These are phyloP conservation scores for Penicillium sp. DNA, from an alignment of 2,329 filamentous ascomycete species.

Conservation along the genomic window DNA sequence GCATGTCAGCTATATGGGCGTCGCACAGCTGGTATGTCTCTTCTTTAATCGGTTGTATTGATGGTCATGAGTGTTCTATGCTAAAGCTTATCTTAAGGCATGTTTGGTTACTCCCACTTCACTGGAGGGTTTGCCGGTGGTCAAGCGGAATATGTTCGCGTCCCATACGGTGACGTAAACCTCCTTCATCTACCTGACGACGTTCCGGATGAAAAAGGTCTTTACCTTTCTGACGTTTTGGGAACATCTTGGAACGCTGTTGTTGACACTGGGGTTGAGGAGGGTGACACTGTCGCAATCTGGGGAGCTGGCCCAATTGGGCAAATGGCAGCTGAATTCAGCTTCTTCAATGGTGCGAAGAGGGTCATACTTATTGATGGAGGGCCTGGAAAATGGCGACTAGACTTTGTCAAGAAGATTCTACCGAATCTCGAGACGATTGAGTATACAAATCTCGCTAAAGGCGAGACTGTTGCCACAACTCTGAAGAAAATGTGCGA, in stretches of 20 bases:
- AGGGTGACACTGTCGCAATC: conserved; percentile 73
- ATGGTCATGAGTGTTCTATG: background rate
- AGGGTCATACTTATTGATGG: conserved; percentile 78
- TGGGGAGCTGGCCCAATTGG: conserved; percentile 85
- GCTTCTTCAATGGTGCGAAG: conserved; percentile 68
- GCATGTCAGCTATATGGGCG: conserved; percentile 75
- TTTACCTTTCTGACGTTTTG: conserved; percentile 79
- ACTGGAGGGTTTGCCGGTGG: background rate
- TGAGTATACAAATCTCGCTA: conserved; percentile 65
- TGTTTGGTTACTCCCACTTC: background rate
- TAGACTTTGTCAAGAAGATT: conserved; percentile 65
- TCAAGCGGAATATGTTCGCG: background rate
- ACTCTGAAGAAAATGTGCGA: conserved; percentile 65
- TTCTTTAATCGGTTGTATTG: background rate
- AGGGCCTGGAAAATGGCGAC: conserved; percentile 59
- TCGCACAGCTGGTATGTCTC: conserved; percentile 61
- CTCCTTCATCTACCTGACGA: conserved; percentile 59
- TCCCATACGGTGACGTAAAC: background rate
- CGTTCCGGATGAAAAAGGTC: conserved; percentile 78
- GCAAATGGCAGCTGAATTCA: conserved; percentile 68
- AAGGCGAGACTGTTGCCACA: conserved; percentile 64
- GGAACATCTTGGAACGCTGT: conserved; percentile 77
- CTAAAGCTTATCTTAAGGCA: background rate
- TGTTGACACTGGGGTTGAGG: conserved; percentile 75
- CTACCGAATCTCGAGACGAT: conserved; percentile 66